A percentile compares a stretch with the other conserved stretches of the same genome.
phyloP scores from a whole-genome alignment of 495 filamentous ascomycete species.

The Cercophora newfieldiana region DNA sequence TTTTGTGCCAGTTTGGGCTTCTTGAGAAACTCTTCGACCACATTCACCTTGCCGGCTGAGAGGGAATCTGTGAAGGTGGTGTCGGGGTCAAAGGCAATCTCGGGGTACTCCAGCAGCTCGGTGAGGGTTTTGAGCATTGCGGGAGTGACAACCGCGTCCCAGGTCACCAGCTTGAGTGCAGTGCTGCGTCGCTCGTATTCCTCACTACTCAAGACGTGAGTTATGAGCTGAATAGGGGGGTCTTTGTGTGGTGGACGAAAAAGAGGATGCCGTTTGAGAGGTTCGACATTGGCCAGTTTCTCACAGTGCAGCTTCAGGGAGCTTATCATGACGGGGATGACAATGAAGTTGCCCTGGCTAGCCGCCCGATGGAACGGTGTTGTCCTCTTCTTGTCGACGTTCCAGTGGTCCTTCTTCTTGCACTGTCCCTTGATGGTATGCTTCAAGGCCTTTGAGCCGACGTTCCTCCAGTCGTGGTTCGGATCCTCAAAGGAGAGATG shows the following conservation, averaged over 20 bases:
- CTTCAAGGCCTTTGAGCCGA: not conserved
- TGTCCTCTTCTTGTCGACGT: no score
- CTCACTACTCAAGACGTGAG: no score
- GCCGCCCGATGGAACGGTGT: not conserved
- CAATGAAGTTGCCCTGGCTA: not conserved
- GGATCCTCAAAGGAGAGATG: not conserved
- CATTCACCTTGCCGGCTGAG: not conserved
- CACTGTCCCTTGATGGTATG: not conserved
- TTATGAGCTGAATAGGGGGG: no score
- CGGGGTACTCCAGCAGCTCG: not conserved
- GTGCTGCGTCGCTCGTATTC: no score
- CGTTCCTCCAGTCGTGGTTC: not conserved
- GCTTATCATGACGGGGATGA: not conserved
- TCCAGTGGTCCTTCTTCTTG: constrained; percentile 5
- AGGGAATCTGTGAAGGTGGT: not conserved
- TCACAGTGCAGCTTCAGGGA: not conserved
- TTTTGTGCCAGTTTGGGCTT: not conserved
- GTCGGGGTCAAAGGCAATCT: constrained; percentile 1
- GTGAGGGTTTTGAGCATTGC: no score
- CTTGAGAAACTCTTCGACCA: constrained; percentile 1
- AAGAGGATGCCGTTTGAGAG: not conserved
- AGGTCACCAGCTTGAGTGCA: no score
- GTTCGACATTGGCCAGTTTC: not conserved
- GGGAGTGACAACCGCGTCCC: no score
- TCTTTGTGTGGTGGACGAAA: not conserved